Evolutionary conservation across 73 alveolate species (phyloP), one percentile per base, ranked within the genome.

Genomic region (Paramecium biaurelia): DNA sequence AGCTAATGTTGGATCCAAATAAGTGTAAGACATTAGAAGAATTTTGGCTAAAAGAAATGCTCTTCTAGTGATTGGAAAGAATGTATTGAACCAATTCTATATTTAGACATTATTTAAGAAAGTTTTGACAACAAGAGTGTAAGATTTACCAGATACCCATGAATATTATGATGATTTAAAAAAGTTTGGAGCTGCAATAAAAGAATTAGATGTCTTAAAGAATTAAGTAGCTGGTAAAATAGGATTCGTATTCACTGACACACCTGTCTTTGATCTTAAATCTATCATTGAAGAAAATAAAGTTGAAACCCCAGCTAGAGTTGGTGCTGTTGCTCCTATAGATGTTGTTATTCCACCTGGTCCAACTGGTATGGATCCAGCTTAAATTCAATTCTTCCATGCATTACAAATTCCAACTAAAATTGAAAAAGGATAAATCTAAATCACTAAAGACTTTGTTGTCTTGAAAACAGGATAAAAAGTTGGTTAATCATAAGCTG

Each of bases 351-450:
- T 99, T 85, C 98, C 99, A 20, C 97, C 99, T 49, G 99, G 99
- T 15, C 99, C 99, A 20, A 98, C 99, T 72, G 99, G 99, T 93
- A 97, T 99, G 97, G 99, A 99, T 89, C 99, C 99, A 76, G 96
- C 99, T 86, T 99, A 97, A 95, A 99, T 99, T 53, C 96, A 96
- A 89, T 99, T 98, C 99, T 99, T 99, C 99, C 99, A 99, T 95
- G 99, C 96, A 14, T 90, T 96, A 43, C 92, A 93, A 79, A 95
- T 96, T 89, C 96, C 99, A n/a, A 99, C 99, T 93, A 99, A 99
- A 98, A 99, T 99, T 89, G 99, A 95, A 94, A 99, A 98, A 98
- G 98, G 99, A 85, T 99, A 99, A 95, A 98, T 99, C 92, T 99
- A 99, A 96, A 97, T 99, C 94, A 97, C 97, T 23, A 93, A 98